Percentiles rank a stretch among this genome's conserved stretches.
These are phyloP conservation scores for Tephrocybe sp. DNA, from an alignment of 768 basidiomycete species.

Conservation along the genomic window DNA sequence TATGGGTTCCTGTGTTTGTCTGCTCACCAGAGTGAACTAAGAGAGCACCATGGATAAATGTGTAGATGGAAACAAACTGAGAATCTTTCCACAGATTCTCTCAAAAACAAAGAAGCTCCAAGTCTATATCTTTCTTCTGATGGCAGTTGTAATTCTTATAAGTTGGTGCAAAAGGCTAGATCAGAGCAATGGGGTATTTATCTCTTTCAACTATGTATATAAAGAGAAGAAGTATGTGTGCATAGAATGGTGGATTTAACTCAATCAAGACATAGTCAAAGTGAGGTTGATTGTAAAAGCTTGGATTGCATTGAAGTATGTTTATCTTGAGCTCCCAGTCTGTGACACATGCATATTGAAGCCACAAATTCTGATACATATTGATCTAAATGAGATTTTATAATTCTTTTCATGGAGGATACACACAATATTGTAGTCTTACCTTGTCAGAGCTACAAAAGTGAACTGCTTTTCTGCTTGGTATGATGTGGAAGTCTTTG, in stretches of 20 bases:
- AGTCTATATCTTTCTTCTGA: conserved; percentile 8
- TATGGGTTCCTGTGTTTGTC: conserved; percentile 6
- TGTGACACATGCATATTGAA: conserved; percentile 25
- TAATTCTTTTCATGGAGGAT: no score
- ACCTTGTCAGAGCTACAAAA: conserved; percentile 3
- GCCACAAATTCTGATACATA: no score
- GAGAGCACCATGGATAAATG: not conserved
- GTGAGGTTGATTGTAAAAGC: conserved; percentile 22
- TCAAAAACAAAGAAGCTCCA: conserved; percentile 4
- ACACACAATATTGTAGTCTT: not conserved
- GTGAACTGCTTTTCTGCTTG: conserved; percentile 1
- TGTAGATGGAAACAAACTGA: conserved; percentile 7
- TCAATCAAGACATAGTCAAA: conserved; percentile 24
- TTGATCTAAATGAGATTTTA: no score
- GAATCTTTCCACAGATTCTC: not conserved
- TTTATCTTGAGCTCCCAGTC: conserved; percentile 28
- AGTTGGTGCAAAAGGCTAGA: conserved; percentile 6
- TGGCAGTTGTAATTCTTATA: not conserved
- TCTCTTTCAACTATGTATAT: conserved; percentile 1
- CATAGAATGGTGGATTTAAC: conserved; percentile 3
- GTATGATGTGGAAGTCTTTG: conserved; percentile 7
- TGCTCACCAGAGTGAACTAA: conserved; percentile 12
- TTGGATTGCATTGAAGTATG: conserved; percentile 28
- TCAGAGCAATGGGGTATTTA: conserved; percentile 10
- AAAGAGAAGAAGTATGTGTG: conserved; percentile 6